Evolutionary conservation across 179 eudicot genomes (phyloP), one percentile per base, ranked within the genome.

Genomic region (Heliamphora pulchella): DNA sequence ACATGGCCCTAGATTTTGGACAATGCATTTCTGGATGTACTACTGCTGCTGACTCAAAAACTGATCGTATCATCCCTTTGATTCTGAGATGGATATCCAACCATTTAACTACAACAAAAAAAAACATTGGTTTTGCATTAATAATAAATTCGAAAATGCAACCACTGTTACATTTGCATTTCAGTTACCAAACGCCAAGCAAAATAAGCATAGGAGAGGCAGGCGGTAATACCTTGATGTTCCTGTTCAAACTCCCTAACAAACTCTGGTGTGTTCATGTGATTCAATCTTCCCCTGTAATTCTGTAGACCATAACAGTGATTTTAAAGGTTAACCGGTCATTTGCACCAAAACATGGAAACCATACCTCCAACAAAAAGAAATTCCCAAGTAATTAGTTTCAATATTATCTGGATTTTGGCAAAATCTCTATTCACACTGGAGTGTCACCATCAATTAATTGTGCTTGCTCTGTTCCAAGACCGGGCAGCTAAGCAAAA

Each of bases 21-120:
- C 81, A 85, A 43, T 94, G 98, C 99, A 94, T 96, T 89, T 92
- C 92, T 18, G 98, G 99, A 82, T 94, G 97, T 78, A 94, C 93
- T 14, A 82, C 82, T 20, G 88, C 89, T 71, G 98, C 99, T 9
- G 98, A 88, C 87, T 94, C 98, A 72, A 96, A 96, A 68, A 91
- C 92, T 61, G 92, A 88, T 58, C 90, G 87, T 79, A 96, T 90
- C 99, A 96, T 96, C 22, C 77, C 76, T 82, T 77, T 88, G 43
- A 90, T 82, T 78, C 88, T 84, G 78, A 79, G 61, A 83, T 96
- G 98, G 85, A 96, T 90, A 72, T 90, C 97, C 80, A 61, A 31
- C 99, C 99, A 96, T 74, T 89, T 83, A 74, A 96, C 99, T 96
- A 91, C 84, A 85, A 81, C 51, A 79, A 80, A 59, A 8, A 80